A percentile compares a stretch with the other conserved stretches of the same genome.
These are phyloP conservation scores for Decorospora gaudefroyi DNA, from an alignment of 2,329 filamentous ascomycete species.

Conservation along the genomic window DNA sequence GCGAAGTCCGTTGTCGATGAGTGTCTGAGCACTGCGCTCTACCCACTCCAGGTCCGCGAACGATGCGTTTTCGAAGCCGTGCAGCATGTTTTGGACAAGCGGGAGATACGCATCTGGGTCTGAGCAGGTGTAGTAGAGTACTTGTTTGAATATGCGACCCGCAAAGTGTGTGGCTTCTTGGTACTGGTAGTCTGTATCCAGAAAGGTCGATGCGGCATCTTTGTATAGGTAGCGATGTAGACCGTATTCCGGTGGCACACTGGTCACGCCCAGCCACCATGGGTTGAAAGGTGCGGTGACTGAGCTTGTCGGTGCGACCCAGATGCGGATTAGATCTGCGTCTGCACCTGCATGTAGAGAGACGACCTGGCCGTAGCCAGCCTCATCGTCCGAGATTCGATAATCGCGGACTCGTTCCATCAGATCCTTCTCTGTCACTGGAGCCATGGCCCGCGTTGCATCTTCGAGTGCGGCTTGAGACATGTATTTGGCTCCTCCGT, in stretches of 20 bases:
- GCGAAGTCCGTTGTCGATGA: slow-evolving; percentile 24
- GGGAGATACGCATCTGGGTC: slow-evolving; percentile 30
- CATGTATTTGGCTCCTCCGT: slow-evolving; percentile 48
- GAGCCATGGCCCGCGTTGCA: slow-evolving; percentile 50
- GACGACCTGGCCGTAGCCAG: slow-evolving; percentile 46
- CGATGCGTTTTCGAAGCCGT: slow-evolving; percentile 35
- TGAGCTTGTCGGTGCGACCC: slow-evolving; percentile 43
- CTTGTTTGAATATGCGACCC: slow-evolving; percentile 35
- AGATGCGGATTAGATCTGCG: slow-evolving; percentile 42
- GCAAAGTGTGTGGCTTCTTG: slow-evolving; percentile 39
- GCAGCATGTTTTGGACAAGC: slow-evolving; percentile 33
- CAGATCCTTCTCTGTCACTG: slow-evolving; percentile 57
- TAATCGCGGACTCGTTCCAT: slow-evolving; percentile 49
- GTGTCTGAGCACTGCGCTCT: slow-evolving; percentile 23
- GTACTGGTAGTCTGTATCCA: slow-evolving; percentile 42
- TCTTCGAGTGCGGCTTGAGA: slow-evolving; percentile 45
- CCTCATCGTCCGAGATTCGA: slow-evolving; percentile 45
- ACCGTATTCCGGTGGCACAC: slow-evolving; percentile 38
- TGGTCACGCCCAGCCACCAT: slow-evolving; percentile 44
- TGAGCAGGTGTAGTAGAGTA: slow-evolving; percentile 40
- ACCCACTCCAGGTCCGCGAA: slow-evolving; percentile 32
- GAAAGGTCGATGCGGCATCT: slow-evolving; percentile 40
- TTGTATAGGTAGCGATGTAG: slow-evolving; percentile 46
- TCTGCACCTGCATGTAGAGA: slow-evolving; percentile 33
- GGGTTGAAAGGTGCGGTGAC: slow-evolving; percentile 44